Evolutionary conservation across 768 basidiomycete species (phyloP).

Genomic region (Leccinum fibrillosum): DNA sequence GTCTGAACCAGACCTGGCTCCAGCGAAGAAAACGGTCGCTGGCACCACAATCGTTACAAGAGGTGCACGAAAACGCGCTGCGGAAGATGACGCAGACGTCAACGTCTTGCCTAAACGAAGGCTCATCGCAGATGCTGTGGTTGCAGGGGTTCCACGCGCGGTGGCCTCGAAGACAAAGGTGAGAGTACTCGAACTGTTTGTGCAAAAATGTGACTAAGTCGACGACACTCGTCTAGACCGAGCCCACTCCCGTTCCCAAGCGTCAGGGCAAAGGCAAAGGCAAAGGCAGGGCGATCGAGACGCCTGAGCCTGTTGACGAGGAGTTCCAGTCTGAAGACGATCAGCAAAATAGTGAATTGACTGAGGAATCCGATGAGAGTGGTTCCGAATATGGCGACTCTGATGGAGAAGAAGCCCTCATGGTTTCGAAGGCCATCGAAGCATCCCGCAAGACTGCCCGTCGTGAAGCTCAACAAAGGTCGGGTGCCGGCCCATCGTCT

Average conservation of each 20-base stretch:
- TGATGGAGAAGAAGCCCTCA: conserved; percentile 34
- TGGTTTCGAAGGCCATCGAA: conserved; percentile 57
- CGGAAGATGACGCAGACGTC: conserved; percentile 32
- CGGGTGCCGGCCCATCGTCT: conserved; percentile 30
- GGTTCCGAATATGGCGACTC: conserved; percentile 58
- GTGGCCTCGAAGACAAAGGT: conserved; percentile 23
- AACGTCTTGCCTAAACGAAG: conserved; percentile 33
- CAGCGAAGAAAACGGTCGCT: background rate
- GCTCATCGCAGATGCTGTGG: conserved; percentile 27
- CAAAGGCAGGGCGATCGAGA: conserved; percentile 21
- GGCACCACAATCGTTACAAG: conserved; percentile 2
- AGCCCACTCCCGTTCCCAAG: conserved; percentile 1
- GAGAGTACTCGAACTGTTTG: conserved; percentile 10
- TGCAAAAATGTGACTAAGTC: conserved; percentile 15
- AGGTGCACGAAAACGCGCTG: conserved; percentile 29
- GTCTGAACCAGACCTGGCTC: conserved; percentile 36
- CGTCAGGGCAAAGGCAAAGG: conserved; percentile 18
- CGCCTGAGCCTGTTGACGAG: conserved; percentile 31
- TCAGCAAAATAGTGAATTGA: conserved; percentile 38
- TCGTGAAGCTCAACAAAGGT: conserved; percentile 26
- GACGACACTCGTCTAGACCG: conserved; percentile 9
- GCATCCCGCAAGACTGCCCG: conserved; percentile 46
- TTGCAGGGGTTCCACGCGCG: conserved; percentile 12
- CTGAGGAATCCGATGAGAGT: conserved; percentile 49
- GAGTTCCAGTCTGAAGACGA: conserved; percentile 33